Percentiles rank a stretch among this genome's conserved stretches.
phyloP scores from a whole-genome alignment of 208 protist species.

The Leishmania lainsoni region DNA sequence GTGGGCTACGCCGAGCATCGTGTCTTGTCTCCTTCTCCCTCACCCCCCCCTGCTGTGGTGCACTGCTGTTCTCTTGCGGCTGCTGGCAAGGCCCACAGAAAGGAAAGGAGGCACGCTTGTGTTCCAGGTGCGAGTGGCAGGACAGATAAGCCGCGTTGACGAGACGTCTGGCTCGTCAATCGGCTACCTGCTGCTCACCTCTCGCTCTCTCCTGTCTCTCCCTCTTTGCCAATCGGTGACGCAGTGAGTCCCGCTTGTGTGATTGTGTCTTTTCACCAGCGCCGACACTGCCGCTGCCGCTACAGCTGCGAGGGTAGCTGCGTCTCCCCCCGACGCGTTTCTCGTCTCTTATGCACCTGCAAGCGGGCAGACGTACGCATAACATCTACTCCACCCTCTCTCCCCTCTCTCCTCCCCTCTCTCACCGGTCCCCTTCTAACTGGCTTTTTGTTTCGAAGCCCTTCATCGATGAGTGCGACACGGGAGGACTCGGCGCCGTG shows the following conservation, averaged over 20 bases:
- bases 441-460: background rate
- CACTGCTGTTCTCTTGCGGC: too few relatives aligned
- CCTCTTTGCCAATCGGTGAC: background rate
- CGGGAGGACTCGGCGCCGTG: conserved; percentile 54
- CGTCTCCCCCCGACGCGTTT: background rate
- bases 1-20: background rate
- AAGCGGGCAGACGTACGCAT: background rate
- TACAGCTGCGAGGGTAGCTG: background rate
- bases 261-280: background rate
- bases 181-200: too few relatives aligned
- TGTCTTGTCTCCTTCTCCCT: background rate
- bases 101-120: too few relatives aligned
- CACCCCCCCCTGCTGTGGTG: background rate
- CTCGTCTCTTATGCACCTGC: background rate
- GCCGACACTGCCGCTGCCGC: background rate
- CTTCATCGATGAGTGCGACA: background rate
- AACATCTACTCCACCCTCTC: too few relatives aligned
- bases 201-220: background rate
- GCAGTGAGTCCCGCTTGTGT: background rate
- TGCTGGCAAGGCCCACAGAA: too few relatives aligned
- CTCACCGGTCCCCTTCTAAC: background rate
- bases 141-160: too few relatives aligned
- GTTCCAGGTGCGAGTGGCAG: too few relatives aligned
- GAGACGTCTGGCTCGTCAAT: too few relatives aligned
- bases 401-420: too few relatives aligned